These are phyloP conservation scores for Cudoniella acicularis DNA, from an alignment of 495 filamentous ascomycete species.

Conservation along the genomic window DNA sequence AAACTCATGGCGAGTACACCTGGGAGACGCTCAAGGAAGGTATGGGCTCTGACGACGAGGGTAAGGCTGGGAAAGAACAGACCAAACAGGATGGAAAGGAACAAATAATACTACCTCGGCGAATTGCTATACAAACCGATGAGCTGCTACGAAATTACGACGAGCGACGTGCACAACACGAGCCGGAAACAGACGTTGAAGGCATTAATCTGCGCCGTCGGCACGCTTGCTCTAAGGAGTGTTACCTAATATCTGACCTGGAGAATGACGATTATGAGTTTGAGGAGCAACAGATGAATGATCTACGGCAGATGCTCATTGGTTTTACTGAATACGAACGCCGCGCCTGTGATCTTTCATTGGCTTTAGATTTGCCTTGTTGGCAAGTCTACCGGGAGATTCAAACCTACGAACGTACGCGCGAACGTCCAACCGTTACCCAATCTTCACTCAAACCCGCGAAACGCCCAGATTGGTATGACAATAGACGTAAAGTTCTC, in stretches of 20 bases:
- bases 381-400: constrained; percentile 48
- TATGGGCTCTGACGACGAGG: too few relatives aligned
- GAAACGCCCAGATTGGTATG: constrained; percentile 24
- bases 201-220: not conserved
- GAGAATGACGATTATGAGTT: not conserved
- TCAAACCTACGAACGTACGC: constrained; percentile 16
- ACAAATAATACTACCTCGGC: too few relatives aligned
- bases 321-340: constrained; percentile 1
- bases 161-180: not conserved
- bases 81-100: too few relatives aligned
- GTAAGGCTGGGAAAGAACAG: too few relatives aligned
- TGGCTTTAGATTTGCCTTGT: constrained; percentile 40
- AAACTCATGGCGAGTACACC: constrained; percentile 23
- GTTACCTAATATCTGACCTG: not conserved
- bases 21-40: not conserved
- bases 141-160: constrained; percentile 3
- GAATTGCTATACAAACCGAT: constrained; percentile 4
- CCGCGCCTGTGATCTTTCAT: constrained; percentile 26
- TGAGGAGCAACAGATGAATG: not conserved
- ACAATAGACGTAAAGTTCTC: constrained; percentile 21
- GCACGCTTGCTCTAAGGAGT: constrained; percentile 12
- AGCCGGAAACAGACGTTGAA: not conserved
- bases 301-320: constrained; percentile 14
- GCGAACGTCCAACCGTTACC: not conserved
- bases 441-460: not conserved